Evolutionary conservation across 139 green algal genomes (phyloP).

Genomic region (Mesotaenium endlicherianum): DNA sequence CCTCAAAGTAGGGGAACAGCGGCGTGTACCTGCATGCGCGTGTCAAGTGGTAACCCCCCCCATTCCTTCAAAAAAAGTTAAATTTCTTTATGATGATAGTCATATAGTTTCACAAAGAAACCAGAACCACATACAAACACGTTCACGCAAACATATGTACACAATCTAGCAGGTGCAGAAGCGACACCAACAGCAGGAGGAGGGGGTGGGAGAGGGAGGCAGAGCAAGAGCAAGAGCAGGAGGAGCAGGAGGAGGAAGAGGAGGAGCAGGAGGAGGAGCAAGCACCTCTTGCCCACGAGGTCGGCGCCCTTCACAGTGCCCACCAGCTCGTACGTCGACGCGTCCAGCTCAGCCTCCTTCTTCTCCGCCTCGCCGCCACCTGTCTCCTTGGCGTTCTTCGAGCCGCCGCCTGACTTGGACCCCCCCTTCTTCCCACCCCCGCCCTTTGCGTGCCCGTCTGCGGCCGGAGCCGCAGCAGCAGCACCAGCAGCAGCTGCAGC

Average conservation of each 20-base stretch:
- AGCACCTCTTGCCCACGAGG: conserved; percentile 69
- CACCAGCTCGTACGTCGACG: conserved; percentile 69
- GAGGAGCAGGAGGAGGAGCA: background rate
- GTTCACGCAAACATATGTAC: too few species aligned
- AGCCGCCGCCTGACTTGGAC: conserved; percentile 63
- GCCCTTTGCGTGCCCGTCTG: background rate
- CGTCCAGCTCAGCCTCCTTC: conserved; percentile 2
- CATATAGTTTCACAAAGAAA: too few species aligned
- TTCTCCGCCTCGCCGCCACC: conserved; percentile 35
- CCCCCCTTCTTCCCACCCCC: background rate
- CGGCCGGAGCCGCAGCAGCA: background rate
- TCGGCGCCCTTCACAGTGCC: conserved; percentile 70
- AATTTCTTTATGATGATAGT: too few species aligned
- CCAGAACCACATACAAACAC: too few species aligned
- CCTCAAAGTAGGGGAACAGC: conserved; percentile 92
- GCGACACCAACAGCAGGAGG: background rate
- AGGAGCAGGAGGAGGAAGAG: background rate
- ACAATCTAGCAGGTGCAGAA: too few species aligned
- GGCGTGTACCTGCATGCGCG: conserved; percentile 71
- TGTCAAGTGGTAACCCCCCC: background rate
- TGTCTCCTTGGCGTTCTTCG: conserved; percentile 55
- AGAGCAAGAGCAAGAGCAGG: background rate
- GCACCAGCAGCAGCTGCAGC: background rate
- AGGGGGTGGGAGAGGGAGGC: background rate
- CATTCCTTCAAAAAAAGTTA: background rate